Percentiles rank a stretch among this genome's conserved stretches.
Conservation (phyloP, 306 rosid genomes). For the Morella rubra region DNA sequence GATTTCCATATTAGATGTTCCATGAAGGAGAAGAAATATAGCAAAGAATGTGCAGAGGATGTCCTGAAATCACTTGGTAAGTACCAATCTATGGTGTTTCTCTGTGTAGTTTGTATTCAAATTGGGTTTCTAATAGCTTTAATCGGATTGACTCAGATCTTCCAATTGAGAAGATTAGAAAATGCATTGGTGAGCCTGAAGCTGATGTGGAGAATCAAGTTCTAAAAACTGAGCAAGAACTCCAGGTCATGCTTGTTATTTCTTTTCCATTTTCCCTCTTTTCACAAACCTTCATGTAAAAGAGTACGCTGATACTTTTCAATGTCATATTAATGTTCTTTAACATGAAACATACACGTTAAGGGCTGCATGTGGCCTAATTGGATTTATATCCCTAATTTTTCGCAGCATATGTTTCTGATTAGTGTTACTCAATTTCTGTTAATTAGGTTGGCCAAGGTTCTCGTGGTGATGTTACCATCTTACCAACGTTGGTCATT, state of each 20-base stretch:
- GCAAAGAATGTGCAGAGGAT: constrained; percentile 80
- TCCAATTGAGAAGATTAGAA: constrained; percentile 68
- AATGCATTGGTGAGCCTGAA: constrained; percentile 77
- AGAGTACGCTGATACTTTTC: neutral
- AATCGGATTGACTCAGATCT: constrained; percentile 50
- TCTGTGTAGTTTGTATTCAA: constrained; percentile 4
- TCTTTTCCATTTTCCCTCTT: constrained; percentile 2
- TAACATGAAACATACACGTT: neutral
- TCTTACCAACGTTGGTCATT: constrained; percentile 88
- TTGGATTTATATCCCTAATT: neutral
- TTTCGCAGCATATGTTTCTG: neutral
- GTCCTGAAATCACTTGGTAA: constrained; percentile 81
- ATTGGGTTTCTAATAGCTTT: constrained; percentile 12
- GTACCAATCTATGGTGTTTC: neutral
- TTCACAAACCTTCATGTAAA: neutral
- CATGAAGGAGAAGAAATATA: constrained; percentile 88
- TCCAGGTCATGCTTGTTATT: constrained; percentile 54
- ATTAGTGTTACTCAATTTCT: constrained; percentile 15
- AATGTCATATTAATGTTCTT: constrained; percentile 1
- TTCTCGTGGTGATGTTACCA: constrained; percentile 94
- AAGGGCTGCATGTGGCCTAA: neutral
- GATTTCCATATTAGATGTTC: constrained; percentile 95
- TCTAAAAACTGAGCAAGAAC: constrained; percentile 70
- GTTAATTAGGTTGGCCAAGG: constrained; percentile 76
- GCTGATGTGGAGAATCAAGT: constrained; percentile 84